Conservation (phyloP, 805 yeast species). For the Cyberlindnera sargentensis region DNA sequence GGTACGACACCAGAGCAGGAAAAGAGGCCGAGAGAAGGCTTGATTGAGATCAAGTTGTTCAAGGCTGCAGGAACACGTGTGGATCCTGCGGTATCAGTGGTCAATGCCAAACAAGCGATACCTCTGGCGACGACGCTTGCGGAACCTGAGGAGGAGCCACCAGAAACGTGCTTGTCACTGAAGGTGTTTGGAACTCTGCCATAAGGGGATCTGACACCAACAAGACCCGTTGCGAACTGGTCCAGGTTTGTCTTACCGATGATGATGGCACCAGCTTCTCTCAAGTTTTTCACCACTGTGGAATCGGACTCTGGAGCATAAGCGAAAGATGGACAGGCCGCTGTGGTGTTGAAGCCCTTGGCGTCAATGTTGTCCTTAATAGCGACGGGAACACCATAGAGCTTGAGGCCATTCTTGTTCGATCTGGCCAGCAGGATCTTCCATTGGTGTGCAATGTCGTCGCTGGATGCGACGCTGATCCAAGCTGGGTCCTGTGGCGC, state of each 20-base stretch:
- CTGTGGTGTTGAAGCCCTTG: conserved; percentile 76
- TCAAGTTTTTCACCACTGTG: conserved; percentile 62
- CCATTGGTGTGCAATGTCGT: conserved; percentile 73
- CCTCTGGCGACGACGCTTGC: conserved; percentile 89
- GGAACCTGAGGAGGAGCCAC: conserved; percentile 97
- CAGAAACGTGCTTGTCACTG: conserved; percentile 71
- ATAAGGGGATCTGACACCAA: conserved; percentile 92
- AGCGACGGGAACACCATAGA: conserved; percentile 94
- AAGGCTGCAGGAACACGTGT: conserved; percentile 97
- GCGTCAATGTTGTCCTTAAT: conserved; percentile 94
- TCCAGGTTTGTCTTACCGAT: conserved; percentile 93
- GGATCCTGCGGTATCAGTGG: conserved; percentile 98
- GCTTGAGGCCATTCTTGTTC: conserved; percentile 47
- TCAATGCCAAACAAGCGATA: conserved; percentile 79
- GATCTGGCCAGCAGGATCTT: conserved; percentile 56
- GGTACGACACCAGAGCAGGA: conserved; percentile 93
- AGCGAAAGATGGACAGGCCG: conserved; percentile 85
- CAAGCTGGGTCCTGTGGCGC: conserved; percentile 75
- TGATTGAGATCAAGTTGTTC: conserved; percentile 85
- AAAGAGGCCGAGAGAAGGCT: conserved; percentile 86
- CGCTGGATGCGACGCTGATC: conserved; percentile 69
- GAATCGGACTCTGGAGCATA: conserved; percentile 70
- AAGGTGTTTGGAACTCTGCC: conserved; percentile 84
- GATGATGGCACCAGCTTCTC: conserved; percentile 87
- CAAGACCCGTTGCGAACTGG: conserved; percentile 96